Evolutionary conservation across 73 alveolate species (phyloP).

Genomic region (Breviolum minutum): DNA sequence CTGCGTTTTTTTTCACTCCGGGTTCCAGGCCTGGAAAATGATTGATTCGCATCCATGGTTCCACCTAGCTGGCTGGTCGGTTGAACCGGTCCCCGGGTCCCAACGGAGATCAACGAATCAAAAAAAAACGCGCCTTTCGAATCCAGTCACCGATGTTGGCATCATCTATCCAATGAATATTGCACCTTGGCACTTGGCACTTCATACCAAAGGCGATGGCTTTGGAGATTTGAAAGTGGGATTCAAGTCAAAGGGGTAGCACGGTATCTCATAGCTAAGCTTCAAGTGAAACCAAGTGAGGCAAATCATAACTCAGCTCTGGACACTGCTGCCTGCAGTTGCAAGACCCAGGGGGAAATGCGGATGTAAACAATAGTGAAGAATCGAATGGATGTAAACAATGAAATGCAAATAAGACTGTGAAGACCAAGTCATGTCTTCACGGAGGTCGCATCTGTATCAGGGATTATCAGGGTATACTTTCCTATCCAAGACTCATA

Average conservation of each 20-base stretch:
- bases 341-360: too few relatives aligned
- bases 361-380: not conserved
- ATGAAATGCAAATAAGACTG: too few relatives aligned
- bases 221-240: not conserved
- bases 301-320: not conserved
- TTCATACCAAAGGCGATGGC: not conserved
- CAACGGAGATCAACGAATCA: not conserved
- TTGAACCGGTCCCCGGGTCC: too few relatives aligned
- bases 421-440: too few relatives aligned
- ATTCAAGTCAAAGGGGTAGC: not conserved
- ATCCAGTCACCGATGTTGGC: constrained; percentile 89
- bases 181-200: constrained; percentile 28
- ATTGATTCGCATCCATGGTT: constrained; percentile 91
- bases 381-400: not conserved
- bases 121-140: constrained; percentile 46
- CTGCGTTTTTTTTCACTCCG: not conserved
- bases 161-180: constrained; percentile 85
- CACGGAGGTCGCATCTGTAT: too few relatives aligned
- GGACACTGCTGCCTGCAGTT: constrained; percentile 34
- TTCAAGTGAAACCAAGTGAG: not conserved
- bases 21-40: constrained; percentile 67
- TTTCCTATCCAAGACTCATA: too few relatives aligned
- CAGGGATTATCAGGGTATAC: too few relatives aligned
- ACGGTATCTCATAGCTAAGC: not conserved
- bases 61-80: constrained; percentile 23